phyloP scores from a whole-genome alignment of 1,284 basidiomycete species.

The Melanopsichium pennsylvanicum region DNA sequence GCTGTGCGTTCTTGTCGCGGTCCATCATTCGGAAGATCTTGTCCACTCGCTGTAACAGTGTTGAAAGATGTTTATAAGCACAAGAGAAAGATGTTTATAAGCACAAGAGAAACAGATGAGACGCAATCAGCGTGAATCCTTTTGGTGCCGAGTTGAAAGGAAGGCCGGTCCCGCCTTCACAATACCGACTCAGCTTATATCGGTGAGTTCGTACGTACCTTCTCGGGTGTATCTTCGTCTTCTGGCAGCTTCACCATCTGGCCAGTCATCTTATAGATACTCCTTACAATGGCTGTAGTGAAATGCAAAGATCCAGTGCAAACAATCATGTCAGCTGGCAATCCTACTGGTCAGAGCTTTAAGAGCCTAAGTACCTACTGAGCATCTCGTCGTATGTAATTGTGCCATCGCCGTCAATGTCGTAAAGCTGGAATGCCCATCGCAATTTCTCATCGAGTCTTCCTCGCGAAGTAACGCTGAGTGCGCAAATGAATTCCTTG shows the following conservation, averaged over 20 bases:
- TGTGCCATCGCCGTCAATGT: slow-evolving; percentile 78
- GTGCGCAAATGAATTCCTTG: slow-evolving; percentile 94
- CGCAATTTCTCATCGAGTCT: slow-evolving; percentile 97
- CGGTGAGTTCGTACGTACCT: slow-evolving; percentile 76
- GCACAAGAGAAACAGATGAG: too few relatives aligned
- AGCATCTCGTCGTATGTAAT: slow-evolving; percentile 81
- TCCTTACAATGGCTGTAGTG: slow-evolving; percentile 60
- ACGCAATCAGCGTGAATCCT: too few relatives aligned
- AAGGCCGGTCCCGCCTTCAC: too few relatives aligned
- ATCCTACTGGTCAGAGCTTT: too few relatives aligned
- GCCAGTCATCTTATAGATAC: slow-evolving; percentile 70
- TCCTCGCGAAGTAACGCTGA: slow-evolving; percentile 92
- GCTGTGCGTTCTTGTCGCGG: slow-evolving; percentile 63
- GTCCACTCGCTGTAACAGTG: slow-evolving; percentile 57
- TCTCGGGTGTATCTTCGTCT: slow-evolving; percentile 98
- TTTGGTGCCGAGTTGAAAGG: too few relatives aligned
- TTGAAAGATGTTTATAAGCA: too few relatives aligned
- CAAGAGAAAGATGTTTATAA: too few relatives aligned
- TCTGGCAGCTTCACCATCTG: slow-evolving; percentile 97
- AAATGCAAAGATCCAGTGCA: too few relatives aligned
- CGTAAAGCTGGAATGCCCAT: slow-evolving; percentile 99
- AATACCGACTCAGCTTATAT: too few relatives aligned
- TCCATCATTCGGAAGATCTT: slow-evolving; percentile 66
- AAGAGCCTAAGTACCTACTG: slow-evolving; percentile 41
- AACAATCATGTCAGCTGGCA: too few relatives aligned